A percentile compares a stretch with the other conserved stretches of the same genome.
Evolutionary conservation across 805 yeast genomes (phyloP).

Genomic region (Pichia kluyveri): DNA sequence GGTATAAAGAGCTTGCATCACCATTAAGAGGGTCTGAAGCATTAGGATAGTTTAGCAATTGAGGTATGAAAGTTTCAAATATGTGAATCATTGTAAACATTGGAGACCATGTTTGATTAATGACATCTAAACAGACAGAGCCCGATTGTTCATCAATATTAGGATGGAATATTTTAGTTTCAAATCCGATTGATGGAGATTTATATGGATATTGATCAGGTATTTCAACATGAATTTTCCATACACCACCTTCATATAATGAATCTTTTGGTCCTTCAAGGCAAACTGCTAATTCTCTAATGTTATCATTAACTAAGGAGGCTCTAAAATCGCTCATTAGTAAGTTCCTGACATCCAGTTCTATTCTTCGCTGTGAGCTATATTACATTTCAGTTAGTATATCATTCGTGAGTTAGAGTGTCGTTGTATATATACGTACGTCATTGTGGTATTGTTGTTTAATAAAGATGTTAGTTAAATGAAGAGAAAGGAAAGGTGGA

Average conservation of each 20-base stretch:
- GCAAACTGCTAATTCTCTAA: slow-evolving; percentile 80
- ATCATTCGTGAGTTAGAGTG: background rate
- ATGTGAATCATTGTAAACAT: slow-evolving; percentile 89
- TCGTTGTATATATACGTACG: background rate
- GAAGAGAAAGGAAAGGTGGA: too few species aligned
- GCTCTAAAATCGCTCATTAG: slow-evolving; percentile 92
- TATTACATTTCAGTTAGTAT: background rate
- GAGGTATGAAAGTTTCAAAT: slow-evolving; percentile 90
- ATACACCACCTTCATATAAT: slow-evolving; percentile 81
- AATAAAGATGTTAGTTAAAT: too few species aligned
- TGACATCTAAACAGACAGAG: slow-evolving; percentile 90
- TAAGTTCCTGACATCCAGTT: slow-evolving; percentile 93
- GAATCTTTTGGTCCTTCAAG: slow-evolving; percentile 83
- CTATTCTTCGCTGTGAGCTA: slow-evolving; percentile 66
- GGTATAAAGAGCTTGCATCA: slow-evolving; percentile 75
- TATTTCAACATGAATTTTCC: slow-evolving; percentile 87
- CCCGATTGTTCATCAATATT: slow-evolving; percentile 89
- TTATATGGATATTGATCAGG: slow-evolving; percentile 95
- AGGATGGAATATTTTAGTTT: slow-evolving; percentile 88
- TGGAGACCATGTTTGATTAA: slow-evolving; percentile 97
- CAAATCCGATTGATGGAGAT: slow-evolving; percentile 92
- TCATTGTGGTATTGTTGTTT: too few species aligned
- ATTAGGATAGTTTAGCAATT: slow-evolving; percentile 82
- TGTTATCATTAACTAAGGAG: slow-evolving; percentile 53
- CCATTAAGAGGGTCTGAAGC: slow-evolving; percentile 91